Base-by-base conservation (phyloP, 768 basidiomycete species). In the Tubosaeta sp. region DNA sequence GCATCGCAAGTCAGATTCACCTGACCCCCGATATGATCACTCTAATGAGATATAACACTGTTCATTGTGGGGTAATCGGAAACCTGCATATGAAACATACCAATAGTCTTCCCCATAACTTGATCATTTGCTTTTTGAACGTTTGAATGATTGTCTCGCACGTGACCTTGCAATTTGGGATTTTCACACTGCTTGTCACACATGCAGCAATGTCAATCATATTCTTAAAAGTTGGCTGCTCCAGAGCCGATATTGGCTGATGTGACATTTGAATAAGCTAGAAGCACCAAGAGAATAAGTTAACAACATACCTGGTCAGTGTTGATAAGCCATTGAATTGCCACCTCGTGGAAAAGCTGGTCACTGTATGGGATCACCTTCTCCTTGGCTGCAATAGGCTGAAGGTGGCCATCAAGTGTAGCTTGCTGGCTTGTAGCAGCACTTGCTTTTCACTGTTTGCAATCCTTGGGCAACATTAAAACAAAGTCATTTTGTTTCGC, bases 1-100 rank as follows among this genome's bases (percentile, higher is more conserved):
- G 27, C 47, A 46, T 57, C 43, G 8, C 49, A 57, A 3, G 37
- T 57, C 0, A 57, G 33, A 10, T 55, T 57, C 4, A 57, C 6
- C 3, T 16, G 14, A 9, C 47, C 47, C 27, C 29, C 9, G 6
- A 48, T 37, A 19, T 4, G 4, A 1, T 48, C 4, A 12, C 46
- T 29, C 44, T 45, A 33, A 17, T 16, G 22, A 22, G 22, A 22
- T 22, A 22, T 22, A 22, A 22, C 22, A 22, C 22, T 22, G 22
- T 4, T 29, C 11, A 43, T 34, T 34, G 8, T 43, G 16, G n/a
- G n/a, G n/a, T 16, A 6, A n/a, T 17, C 12, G n/a, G 12, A 10
- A 38, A n/a, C n/a, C 6, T 17, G 16, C n/a, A 8, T 3, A 29
- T 29, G 5, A n/a, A 11, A 43, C 43, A 6, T 29, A 43, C 27